phyloP scores from a whole-genome alignment of 1,284 basidiomycete species.

The Cutaneotrichosporon cyanovorans region DNA sequence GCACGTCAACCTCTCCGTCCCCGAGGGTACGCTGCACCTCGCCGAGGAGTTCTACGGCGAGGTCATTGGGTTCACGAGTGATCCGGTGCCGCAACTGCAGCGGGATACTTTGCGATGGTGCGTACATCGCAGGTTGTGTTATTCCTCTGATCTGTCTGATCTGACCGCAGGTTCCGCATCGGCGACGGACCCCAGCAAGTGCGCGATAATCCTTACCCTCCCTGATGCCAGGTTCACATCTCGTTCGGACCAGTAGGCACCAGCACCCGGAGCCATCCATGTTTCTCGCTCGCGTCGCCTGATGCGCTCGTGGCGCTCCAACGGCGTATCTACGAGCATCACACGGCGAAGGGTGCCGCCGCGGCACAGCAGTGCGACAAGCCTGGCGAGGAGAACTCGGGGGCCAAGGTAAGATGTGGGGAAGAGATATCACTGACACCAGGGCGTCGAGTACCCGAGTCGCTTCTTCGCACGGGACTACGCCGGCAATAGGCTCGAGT shows the following conservation, averaged over 20 bases:
- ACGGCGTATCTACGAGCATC: conserved; percentile 31
- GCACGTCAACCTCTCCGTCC: conserved; percentile 43
- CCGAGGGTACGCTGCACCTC: conserved; percentile 30
- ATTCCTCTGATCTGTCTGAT: neutral
- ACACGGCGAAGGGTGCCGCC: conserved; percentile 15
- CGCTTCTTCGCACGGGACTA: conserved; percentile 43
- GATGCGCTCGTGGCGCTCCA: conserved; percentile 35
- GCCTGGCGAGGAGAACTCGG: conserved; percentile 37
- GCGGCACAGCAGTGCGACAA: conserved; percentile 31
- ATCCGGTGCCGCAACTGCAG: conserved; percentile 36
- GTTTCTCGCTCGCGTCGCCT: conserved; percentile 28
- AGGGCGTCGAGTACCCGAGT: conserved; percentile 40
- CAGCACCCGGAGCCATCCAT: conserved; percentile 35
- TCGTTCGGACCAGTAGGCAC: conserved; percentile 20
- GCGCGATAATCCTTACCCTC: neutral
- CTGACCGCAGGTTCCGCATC: conserved; percentile 28
- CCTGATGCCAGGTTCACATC: conserved; percentile 31
- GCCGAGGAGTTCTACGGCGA: conserved; percentile 42
- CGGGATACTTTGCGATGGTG: conserved; percentile 32
- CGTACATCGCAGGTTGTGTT: conserved; percentile 8
- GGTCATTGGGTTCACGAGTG: conserved; percentile 33
- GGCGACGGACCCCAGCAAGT: conserved; percentile 37
- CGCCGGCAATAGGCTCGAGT: conserved; percentile 42
- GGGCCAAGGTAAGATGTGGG: conserved; percentile 22
- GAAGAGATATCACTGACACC: conserved; percentile 6